Conservation (phyloP, 306 rosid species). For the Canavalia ensiformis region DNA sequence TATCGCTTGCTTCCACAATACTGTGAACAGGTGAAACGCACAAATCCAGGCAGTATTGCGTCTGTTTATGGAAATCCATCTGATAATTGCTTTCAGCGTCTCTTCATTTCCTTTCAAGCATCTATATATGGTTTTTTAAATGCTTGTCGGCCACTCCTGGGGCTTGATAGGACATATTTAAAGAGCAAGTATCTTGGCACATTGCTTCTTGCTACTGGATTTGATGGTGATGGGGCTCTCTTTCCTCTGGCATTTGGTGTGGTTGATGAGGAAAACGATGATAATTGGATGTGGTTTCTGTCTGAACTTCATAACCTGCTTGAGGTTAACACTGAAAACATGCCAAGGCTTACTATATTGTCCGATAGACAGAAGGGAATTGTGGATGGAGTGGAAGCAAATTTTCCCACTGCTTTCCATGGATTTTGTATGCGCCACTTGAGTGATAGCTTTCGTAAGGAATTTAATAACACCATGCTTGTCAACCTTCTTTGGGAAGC, state of each 20-base stretch:
- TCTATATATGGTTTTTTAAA: constrained; percentile 82
- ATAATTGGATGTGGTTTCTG: constrained; percentile 92
- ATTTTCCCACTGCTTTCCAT: constrained; percentile 86
- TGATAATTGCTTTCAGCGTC: constrained; percentile 80
- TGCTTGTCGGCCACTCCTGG: constrained; percentile 84
- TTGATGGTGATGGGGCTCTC: constrained; percentile 82
- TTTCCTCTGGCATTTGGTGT: constrained; percentile 89
- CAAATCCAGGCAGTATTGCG: constrained; percentile 83
- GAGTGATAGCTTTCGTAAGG: constrained; percentile 85
- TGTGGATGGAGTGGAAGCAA: constrained; percentile 81
- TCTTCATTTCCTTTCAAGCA: constrained; percentile 84
- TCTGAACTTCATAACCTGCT: constrained; percentile 82
- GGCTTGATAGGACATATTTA: constrained; percentile 78
- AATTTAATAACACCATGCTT: constrained; percentile 78
- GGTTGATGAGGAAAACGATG: constrained; percentile 83
- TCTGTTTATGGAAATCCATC: constrained; percentile 70
- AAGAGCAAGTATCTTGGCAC: constrained; percentile 85
- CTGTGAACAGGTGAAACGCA: constrained; percentile 81
- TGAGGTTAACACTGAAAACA: constrained; percentile 81
- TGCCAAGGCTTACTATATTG: constrained; percentile 87
- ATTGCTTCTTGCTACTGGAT: constrained; percentile 80
- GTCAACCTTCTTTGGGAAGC: constrained; percentile 84
- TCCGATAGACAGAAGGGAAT: constrained; percentile 83
- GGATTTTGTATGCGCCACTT: constrained; percentile 90
- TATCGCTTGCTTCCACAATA: constrained; percentile 86